Evolutionary conservation across 169 alveolate species (phyloP).

Genomic region (Plasmodium cynomolgi): DNA sequence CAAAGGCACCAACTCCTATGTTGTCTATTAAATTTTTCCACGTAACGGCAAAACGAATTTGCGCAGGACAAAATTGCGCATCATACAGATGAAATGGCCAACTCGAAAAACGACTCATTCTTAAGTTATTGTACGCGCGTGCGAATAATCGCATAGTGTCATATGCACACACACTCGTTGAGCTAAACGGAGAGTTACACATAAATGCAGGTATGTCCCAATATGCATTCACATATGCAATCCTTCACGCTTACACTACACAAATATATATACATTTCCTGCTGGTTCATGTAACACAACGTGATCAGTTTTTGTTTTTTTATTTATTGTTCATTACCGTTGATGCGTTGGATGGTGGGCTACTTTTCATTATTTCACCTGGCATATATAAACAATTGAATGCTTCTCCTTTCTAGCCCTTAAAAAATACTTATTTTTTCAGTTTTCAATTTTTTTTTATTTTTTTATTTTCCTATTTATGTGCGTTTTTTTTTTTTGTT

Average conservation of each 20-base stretch:
- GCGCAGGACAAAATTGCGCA: background rate
- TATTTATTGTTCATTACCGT: background rate
- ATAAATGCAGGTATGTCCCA: background rate
- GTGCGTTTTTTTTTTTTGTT: background rate
- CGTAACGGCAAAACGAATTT: background rate
- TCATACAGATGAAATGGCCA: background rate
- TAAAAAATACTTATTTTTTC: background rate
- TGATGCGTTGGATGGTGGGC: background rate
- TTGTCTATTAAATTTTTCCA: background rate
- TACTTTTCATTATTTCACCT: background rate
- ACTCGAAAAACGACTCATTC: background rate
- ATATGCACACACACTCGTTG: background rate
- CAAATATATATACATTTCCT: background rate
- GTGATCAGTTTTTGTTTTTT: background rate
- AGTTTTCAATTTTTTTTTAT: background rate
- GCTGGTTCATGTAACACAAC: background rate
- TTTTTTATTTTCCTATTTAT: background rate
- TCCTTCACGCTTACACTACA: background rate
- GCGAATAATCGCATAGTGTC: background rate
- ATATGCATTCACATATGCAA: background rate
- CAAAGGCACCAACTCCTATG: background rate
- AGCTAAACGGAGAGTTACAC: background rate
- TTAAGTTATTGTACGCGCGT: background rate
- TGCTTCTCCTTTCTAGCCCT: constrained; percentile 6
- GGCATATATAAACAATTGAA: background rate